Evolutionary conservation across 176 grass and related monocot genomes (phyloP), one percentile per base, ranked within the genome.

Genomic region (Paspalum notatum): DNA sequence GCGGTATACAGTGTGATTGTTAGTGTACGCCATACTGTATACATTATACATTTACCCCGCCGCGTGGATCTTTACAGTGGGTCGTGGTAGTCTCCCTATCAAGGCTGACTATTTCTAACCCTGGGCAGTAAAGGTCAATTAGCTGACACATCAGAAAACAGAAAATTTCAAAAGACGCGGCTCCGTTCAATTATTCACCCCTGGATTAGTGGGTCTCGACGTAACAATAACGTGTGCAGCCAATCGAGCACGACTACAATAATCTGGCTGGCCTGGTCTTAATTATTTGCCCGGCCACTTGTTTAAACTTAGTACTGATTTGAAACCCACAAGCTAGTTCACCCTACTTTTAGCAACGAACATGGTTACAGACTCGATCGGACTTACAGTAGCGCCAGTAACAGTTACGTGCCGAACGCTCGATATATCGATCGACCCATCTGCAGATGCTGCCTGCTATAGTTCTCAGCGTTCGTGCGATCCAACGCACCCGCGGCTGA

Each of bases 151-250:
- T 45, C 52, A 32, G 50, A 40, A 38, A 21, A 24, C 26, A 40
- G 2, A 18, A 27, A 40, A 52, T 26, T 68, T 37, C n/a, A 51
- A 44, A 77, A 53, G 17, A 75, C 86, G 40, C 67, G 68, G 57
- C 73, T 64, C 79, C 43, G 17, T 18, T 76, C 4, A 44, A 44
- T 44, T 25, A 44, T 44, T 25, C 11, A 59, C 72, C 39, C 63
- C 37, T 25, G n/a, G 55, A 60, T 26, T 27, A 73, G 74, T 62
- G 74, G 57, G 62, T 62, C 57, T 62, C 25, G 17, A 64, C 16
- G 27, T 9, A 0, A 47, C 14, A 45, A 18, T 25, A 18, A 9
- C 55, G 22, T 26, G 24, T 20, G 25, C 57, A 14, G 14, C 74
- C 24, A 47, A 52, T 26, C 7, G 44, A 49, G 67, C 67, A 70